Evolutionary conservation across 2,329 filamentous ascomycete species (phyloP), one percentile per base, ranked within the genome.

Genomic region (Aspergillus nomiae): DNA sequence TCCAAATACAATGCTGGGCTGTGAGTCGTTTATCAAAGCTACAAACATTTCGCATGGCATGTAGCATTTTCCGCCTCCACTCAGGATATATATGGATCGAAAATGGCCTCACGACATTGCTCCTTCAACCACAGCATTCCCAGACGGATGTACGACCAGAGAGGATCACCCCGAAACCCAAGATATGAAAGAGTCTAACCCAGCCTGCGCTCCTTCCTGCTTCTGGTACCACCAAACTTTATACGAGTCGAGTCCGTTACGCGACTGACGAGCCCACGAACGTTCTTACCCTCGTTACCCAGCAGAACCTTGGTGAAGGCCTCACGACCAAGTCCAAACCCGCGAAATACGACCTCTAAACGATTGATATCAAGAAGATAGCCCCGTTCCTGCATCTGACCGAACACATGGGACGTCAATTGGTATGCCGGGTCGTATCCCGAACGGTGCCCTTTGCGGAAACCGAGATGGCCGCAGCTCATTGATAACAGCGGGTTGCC

Each of bases 221-320:
- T 94, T 79, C 94, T 91, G 45, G 91, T 92, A 74, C 95, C 96
- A 80, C 94, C 95, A 84, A 98, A 97, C 84, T 99, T 99, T 78
- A 98, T 80, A 73, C 90, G 90, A 60, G 94, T 98, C 46, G 88
- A 85, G 81, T 99, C 95, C 36, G 91, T 89, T 65, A 99, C 90
- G 70, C 89, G 89, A 48, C 87, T 83, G 68, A 99, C 91, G 81
- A 91, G 88, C 36, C 85, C 82, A 69, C 92, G 87, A 68, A 98
- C 80, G 71, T 88, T 77, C 74, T 87, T 89, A 62, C 95, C 95
- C 77, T 99, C 94, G 26, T 85, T 89, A 41, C 94, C 94, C 78
- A 99, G 81, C 63, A 99, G 81, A 7, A 94, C 91, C 85, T 98
- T 99, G 60, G 89, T 89, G 59, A 93, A 90, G 1, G 95, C 95